phyloP scores from a whole-genome alignment of 257 asterid genomes.

The Datura wrightii region DNA sequence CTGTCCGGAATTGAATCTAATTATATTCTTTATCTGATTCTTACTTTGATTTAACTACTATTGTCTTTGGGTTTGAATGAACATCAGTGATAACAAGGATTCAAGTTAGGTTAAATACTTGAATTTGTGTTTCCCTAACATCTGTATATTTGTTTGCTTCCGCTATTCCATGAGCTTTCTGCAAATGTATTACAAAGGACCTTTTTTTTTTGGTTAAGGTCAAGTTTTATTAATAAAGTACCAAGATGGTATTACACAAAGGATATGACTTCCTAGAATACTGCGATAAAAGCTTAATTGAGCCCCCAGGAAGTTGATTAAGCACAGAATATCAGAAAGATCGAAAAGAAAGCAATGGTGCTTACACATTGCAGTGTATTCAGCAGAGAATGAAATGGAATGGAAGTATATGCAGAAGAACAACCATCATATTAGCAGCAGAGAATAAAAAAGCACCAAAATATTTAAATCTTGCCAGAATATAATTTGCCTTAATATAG shows the following conservation, averaged over 20 bases:
- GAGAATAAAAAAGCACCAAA: not conserved
- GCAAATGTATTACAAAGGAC: not conserved
- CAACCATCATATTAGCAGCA: slow-evolving; percentile 19
- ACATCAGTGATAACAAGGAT: not conserved
- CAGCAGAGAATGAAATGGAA: not conserved
- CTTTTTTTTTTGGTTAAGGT: not conserved
- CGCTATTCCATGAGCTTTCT: slow-evolving; percentile 4
- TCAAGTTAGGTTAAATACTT: slow-evolving; percentile 1
- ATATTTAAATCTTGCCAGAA: slow-evolving; percentile 1
- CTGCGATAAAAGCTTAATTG: not conserved
- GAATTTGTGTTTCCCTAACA: not conserved
- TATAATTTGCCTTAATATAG: not conserved
- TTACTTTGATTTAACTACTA: not conserved
- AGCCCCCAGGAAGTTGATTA: not conserved
- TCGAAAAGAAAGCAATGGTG: not conserved
- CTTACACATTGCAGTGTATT: not conserved
- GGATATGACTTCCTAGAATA: not conserved
- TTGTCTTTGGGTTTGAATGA: not conserved
- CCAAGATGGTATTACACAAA: not conserved
- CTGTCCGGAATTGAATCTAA: not conserved
- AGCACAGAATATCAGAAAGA: not conserved
- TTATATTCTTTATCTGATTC: not conserved
- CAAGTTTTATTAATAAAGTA: slow-evolving; percentile 3
- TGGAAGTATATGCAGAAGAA: not conserved
- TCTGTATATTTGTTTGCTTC: not conserved